Evolutionary conservation across 1,284 basidiomycete species (phyloP).

Genomic region (Cryptococcus jaspeensis): DNA sequence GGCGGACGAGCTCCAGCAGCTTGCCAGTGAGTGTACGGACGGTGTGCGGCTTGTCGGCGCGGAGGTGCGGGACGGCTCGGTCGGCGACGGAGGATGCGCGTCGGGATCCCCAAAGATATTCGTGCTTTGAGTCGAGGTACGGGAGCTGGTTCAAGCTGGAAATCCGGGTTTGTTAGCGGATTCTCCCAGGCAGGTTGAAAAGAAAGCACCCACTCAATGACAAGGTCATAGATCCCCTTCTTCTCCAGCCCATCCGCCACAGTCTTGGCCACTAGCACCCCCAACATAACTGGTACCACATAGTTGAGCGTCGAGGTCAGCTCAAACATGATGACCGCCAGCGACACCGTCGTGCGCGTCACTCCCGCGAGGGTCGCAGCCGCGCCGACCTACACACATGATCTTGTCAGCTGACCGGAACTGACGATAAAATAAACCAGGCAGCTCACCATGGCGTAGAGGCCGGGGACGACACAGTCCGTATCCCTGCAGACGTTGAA

Average conservation of each 20-base stretch:
- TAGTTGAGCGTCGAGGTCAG: constrained; percentile 92
- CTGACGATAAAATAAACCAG: not conserved
- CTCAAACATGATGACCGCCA: constrained; percentile 97
- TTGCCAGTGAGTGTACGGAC: constrained; percentile 44
- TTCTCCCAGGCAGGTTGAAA: not conserved
- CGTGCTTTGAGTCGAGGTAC: constrained; percentile 84
- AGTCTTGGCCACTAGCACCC: constrained; percentile 85
- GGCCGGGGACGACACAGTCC: constrained; percentile 63
- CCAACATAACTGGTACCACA: constrained; percentile 89
- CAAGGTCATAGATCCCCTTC: constrained; percentile 92
- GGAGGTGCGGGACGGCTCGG: constrained; percentile 34
- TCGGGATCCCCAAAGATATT: constrained; percentile 78
- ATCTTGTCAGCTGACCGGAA: not conserved
- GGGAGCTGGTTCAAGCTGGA: constrained; percentile 70
- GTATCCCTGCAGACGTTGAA: constrained; percentile 63
- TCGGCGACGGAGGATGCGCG: constrained; percentile 72
- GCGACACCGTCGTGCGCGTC: constrained; percentile 68
- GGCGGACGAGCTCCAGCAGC: constrained; percentile 42
- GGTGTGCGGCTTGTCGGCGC: constrained; percentile 45
- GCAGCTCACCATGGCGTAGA: constrained; percentile 72
- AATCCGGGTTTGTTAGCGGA: not conserved
- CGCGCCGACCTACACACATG: constrained; percentile 63
- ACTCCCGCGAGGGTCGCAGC: constrained; percentile 85
- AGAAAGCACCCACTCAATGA: constrained; percentile 67
- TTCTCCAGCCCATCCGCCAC: constrained; percentile 88